A percentile compares a stretch with the other conserved stretches of the same genome.
Conservation (phyloP, 331 rosid species). For the Pyrus hybrid region DNA sequence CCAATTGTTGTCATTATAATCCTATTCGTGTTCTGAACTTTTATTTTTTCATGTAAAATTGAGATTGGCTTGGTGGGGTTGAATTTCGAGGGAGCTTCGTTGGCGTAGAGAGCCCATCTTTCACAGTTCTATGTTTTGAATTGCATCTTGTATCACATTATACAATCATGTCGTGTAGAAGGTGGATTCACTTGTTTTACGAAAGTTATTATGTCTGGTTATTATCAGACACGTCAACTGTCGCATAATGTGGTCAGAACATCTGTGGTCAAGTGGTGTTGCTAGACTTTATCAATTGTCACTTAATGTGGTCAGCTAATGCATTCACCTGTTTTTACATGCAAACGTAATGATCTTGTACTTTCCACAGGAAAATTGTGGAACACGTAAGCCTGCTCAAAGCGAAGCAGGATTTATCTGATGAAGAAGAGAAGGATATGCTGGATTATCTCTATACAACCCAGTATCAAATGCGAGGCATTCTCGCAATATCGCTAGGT, state of each 20-base stretch:
- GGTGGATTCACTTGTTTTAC: neutral
- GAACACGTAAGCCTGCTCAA: slow-evolving; percentile 74
- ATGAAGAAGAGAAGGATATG: slow-evolving; percentile 70
- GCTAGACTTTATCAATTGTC: neutral
- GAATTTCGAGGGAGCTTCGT: neutral
- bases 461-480: slow-evolving; percentile 91
- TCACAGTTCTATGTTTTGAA: neutral
- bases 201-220: neutral
- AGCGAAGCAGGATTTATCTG: slow-evolving; percentile 61
- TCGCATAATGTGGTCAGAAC: neutral
- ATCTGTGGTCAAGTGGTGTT: neutral
- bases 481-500: slow-evolving; percentile 80
- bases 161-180: neutral
- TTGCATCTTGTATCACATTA: too few relatives aligned
- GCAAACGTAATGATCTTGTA: neutral
- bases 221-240: neutral
- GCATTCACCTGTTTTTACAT: too few relatives aligned
- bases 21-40: too few relatives aligned
- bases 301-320: neutral
- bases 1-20: too few relatives aligned
- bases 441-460: slow-evolving; percentile 85
- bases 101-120: neutral
- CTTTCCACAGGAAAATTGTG: slow-evolving; percentile 52
- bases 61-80: too few relatives aligned
- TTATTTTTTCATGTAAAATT: too few relatives aligned